A percentile compares a stretch with the other conserved stretches of the same genome.
These are phyloP conservation scores for Yarrowia phangngaensis DNA, from an alignment of 805 yeast species.

Conservation along the genomic window DNA sequence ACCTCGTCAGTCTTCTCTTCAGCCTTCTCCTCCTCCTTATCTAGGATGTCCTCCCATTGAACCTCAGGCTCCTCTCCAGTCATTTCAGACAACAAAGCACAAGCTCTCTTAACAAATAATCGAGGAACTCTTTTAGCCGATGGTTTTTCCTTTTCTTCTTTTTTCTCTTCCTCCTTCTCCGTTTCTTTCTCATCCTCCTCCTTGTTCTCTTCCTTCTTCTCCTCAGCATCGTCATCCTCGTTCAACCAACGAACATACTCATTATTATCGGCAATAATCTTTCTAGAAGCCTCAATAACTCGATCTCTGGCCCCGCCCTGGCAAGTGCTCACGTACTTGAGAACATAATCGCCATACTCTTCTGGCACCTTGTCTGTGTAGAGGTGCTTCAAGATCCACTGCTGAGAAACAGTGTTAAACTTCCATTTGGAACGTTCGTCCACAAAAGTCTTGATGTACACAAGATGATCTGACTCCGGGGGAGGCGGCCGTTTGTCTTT, in stretches of 20 bases:
- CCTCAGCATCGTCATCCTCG: slow-evolving; percentile 27
- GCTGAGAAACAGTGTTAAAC: slow-evolving; percentile 81
- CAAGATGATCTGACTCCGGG: slow-evolving; percentile 72
- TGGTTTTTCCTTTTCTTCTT: slow-evolving; percentile 28
- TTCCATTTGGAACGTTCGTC: slow-evolving; percentile 66
- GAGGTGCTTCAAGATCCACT: slow-evolving; percentile 71
- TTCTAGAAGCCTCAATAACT: slow-evolving; percentile 57
- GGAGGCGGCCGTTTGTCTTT: slow-evolving; percentile 64
- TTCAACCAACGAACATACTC: slow-evolving; percentile 28
- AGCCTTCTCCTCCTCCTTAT: slow-evolving; percentile 25
- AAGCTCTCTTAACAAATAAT: slow-evolving; percentile 32
- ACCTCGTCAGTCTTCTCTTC: slow-evolving; percentile 4
- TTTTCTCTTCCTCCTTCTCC: slow-evolving; percentile 29
- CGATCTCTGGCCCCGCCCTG: slow-evolving; percentile 69
- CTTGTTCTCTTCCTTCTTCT: slow-evolving; percentile 19
- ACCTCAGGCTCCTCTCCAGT: slow-evolving; percentile 29
- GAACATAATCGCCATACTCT: slow-evolving; percentile 50
- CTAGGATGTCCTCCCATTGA: slow-evolving; percentile 19
- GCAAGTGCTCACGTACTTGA: slow-evolving; percentile 53
- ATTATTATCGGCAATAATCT: slow-evolving; percentile 35
- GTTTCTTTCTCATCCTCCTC: slow-evolving; percentile 32
- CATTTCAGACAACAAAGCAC: slow-evolving; percentile 27
- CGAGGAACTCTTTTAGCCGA: slow-evolving; percentile 8
- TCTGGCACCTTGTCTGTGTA: slow-evolving; percentile 45
- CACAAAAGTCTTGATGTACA: slow-evolving; percentile 56